Evolutionary conservation across 108 stramenopile species (phyloP), one percentile per base, ranked within the genome.

Genomic region (Nannochloropsis salina): DNA sequence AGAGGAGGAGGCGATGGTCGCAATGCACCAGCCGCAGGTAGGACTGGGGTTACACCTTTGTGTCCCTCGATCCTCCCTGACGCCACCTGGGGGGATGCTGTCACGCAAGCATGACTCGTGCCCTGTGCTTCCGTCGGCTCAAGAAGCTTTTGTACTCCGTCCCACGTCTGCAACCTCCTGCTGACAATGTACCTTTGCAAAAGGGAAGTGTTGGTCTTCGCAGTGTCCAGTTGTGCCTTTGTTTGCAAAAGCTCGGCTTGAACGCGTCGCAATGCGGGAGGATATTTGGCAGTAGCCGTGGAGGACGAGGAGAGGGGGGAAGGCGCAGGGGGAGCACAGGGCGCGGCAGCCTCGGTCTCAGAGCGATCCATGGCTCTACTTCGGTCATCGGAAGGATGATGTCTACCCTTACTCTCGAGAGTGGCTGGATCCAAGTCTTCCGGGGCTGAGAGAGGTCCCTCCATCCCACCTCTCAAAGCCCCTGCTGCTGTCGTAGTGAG

Each of bases 161-260:
- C 61, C 6, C 20, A 4, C 3, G 4, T 74, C 61, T 74, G 61
- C 15, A 74, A n/a, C 61, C 61, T 15, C 15, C 61, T 15, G n/a
- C 20, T 74, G 61, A n/a, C 61, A n/a, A 74, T 74, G 61, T 74
- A 74, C 15, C 61, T 15, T 74, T 74, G 61, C n/a, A 74, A 8
- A 74, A 74, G 61, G 20, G 61, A n/a, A n/a, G 61, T 74, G 6
- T 74, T 74, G 61, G 61, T 74, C 20, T 74, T 74, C 20, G 61
- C 61, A n/a, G 61, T 74, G 6, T 74, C 61, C n/a, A 74, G 61
- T n/a, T 74, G 61, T 8, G 61, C 61, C 8, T 74, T 74, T 15
- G 61, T 74, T 74, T 74, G 61, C 15, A 74, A n/a, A 6, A 74
- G 61, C 61, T 74, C 61, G 20, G 61, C 61, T 74, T 74, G 61